Percentiles rank a stretch among this genome's conserved stretches.
These are phyloP conservation scores for Anastatica hierochuntica DNA, from an alignment of 345 rosid species.

Conservation along the genomic window DNA sequence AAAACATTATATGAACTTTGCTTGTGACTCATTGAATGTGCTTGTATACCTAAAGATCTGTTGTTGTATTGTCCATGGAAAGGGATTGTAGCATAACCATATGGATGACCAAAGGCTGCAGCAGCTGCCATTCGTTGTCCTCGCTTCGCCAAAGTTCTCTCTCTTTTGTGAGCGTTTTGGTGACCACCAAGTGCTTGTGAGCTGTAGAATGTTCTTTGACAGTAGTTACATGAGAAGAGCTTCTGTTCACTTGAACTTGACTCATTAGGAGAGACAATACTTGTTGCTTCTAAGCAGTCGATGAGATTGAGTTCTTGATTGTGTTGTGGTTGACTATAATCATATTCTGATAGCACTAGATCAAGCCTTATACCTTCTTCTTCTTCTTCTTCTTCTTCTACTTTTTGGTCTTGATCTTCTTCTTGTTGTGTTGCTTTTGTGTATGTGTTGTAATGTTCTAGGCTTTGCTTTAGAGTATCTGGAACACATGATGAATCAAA, in stretches of 20 bases:
- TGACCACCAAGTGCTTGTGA: conserved; percentile 93
- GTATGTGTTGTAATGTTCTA: conserved; percentile 13
- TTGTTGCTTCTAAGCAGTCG: conserved; percentile 30
- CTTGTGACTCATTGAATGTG: conserved; percentile 54
- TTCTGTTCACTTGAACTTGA: no score
- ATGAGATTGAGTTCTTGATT: conserved; percentile 63
- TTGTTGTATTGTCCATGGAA: conserved; percentile 36
- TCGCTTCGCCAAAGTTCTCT: conserved; percentile 70
- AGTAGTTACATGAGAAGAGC: conserved; percentile 80
- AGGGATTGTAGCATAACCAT: conserved; percentile 43
- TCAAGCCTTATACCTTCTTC: conserved; percentile 16
- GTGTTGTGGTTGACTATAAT: conserved; percentile 23
- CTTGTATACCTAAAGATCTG: conserved; percentile 57
- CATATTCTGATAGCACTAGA: conserved; percentile 26
- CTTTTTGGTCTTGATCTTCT: conserved; percentile 14
- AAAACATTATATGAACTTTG: conserved; percentile 32
- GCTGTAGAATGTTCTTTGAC: conserved; percentile 79
- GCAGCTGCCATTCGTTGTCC: conserved; percentile 42
- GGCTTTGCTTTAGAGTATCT: conserved; percentile 6
- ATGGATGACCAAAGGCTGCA: conserved; percentile 44
- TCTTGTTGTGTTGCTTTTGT: conserved; percentile 10
- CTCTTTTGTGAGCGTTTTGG: conserved; percentile 84
- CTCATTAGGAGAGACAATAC: no score
- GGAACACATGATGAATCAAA: no score
- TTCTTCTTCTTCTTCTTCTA: conserved; percentile 7